These are phyloP conservation scores for Suillus weaverae DNA, from an alignment of 768 basidiomycete species.

Conservation along the genomic window DNA sequence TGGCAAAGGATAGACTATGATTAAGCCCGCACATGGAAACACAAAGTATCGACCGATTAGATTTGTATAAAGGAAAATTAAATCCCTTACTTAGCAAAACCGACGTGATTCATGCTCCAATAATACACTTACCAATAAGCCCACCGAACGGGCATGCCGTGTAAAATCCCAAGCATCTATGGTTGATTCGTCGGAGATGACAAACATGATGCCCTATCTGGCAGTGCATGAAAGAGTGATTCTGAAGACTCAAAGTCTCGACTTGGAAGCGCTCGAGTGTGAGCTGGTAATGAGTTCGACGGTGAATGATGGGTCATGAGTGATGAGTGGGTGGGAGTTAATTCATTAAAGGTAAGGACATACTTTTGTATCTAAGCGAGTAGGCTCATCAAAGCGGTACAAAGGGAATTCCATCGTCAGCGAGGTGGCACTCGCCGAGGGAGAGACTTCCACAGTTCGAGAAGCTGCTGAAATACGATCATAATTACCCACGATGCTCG, in stretches of 20 bases:
- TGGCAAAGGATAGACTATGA: no score
- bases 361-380: no score
- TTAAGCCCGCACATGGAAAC: no score
- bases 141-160: not conserved
- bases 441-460: not conserved
- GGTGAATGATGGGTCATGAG: no score
- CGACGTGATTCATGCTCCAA: no score
- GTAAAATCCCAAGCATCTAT: not conserved
- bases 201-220: not conserved
- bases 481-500: not conserved
- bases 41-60: no score
- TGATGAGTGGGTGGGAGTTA: no score
- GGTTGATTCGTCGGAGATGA: not conserved
- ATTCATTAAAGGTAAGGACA: no score
- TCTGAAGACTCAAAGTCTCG: not conserved
- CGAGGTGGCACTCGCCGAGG: no score
- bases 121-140: not conserved
- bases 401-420: no score
- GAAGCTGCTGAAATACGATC: constrained; percentile 4
- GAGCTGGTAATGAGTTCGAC: no score
- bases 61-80: not conserved
- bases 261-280: not conserved
- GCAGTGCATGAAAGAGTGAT: not conserved
- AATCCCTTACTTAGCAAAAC: not conserved
- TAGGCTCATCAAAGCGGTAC: no score